Percentiles rank a stretch among this genome's conserved stretches.
Conservation (phyloP, 768 basidiomycete species). For the Myochromella boudieri region DNA sequence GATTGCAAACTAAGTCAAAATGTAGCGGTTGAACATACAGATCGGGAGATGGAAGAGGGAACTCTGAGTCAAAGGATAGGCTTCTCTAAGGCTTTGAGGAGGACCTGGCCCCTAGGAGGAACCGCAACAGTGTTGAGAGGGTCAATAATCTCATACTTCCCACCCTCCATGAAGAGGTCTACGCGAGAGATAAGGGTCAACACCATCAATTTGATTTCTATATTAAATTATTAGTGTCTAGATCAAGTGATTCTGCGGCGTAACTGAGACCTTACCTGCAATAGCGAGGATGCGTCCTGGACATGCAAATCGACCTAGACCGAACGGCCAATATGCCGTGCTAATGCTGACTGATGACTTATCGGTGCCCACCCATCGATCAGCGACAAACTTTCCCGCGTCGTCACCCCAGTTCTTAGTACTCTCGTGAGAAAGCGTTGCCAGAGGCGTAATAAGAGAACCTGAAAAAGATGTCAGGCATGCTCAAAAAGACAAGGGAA, state of each 20-base stretch:
- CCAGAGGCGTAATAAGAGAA: constrained; percentile 3
- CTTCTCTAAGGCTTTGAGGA: constrained; percentile 1
- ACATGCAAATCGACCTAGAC: constrained; percentile 7
- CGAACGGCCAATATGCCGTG: constrained; percentile 8
- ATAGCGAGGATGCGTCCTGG: constrained; percentile 5
- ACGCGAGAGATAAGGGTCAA: constrained; percentile 4
- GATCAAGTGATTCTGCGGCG: no score
- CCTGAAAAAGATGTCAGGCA: neutral
- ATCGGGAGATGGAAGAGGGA: no score
- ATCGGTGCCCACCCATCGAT: constrained; percentile 10
- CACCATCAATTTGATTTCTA: constrained; percentile 9
- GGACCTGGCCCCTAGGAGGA: constrained; percentile 5
- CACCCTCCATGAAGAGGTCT: constrained; percentile 9
- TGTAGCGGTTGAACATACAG: no score
- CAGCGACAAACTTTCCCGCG: constrained; percentile 2
- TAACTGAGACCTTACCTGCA: neutral
- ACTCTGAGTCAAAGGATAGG: neutral
- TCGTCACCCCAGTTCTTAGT: constrained; percentile 8
- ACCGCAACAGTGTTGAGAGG: constrained; percentile 8
- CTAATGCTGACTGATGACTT: constrained; percentile 8
- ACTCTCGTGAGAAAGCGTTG: constrained; percentile 7
- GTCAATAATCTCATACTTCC: constrained; percentile 5
- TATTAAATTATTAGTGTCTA: neutral
- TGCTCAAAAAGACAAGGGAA: neutral
- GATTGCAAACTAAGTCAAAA: no score